Evolutionary conservation across 2,329 filamentous ascomycete species (phyloP), one percentile per base, ranked within the genome.

Genomic region (Coleophoma cylindrospora): DNA sequence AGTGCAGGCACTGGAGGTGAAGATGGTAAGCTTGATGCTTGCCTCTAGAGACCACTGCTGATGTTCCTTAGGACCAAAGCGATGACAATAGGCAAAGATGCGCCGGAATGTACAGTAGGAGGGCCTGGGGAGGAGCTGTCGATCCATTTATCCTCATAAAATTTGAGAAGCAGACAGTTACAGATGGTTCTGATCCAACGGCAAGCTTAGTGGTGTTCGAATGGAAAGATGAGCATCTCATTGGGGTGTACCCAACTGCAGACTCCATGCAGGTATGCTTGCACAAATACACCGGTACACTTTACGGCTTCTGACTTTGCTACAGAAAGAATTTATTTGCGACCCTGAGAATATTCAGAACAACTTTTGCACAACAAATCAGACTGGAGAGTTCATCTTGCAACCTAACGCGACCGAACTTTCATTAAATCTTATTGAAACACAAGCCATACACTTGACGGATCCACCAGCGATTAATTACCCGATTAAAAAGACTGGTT

Each of bases 121-220:
- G 83, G 63, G 80, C 86, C 46, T 97, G 92, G 92, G 90, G 90
- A 61, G 92, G 92, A 52, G 80, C 83, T 34, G 80, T 90, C 53
- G 89, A 96, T 60, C 92, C 92, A 17, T 95, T 90, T 72, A 96
- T 97, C 67, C 78, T 87, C 59, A 79, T 90, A 67, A 90, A 89
- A 65, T 95, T 96, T 63, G 71, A 86, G 38, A 77, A 81, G 56
- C 69, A 74, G 69, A 77, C 71, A 64, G 75, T 71, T 67, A 68
- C 80, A 61, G 72, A 79, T 51, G 77, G 79, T 33, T 75, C 84
- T 43, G 87, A 95, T 66, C 86, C 88, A 5, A 75, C 89, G 40
- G 86, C 91, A 57, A 95, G 90, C 67, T 71, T 96, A 60, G 77
- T 96, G 47, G 86, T 99, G 56, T 99, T 96, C 68, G 92, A 99